phyloP scores from a whole-genome alignment of 768 basidiomycete genomes.

The Pleurotus sapidus region DNA sequence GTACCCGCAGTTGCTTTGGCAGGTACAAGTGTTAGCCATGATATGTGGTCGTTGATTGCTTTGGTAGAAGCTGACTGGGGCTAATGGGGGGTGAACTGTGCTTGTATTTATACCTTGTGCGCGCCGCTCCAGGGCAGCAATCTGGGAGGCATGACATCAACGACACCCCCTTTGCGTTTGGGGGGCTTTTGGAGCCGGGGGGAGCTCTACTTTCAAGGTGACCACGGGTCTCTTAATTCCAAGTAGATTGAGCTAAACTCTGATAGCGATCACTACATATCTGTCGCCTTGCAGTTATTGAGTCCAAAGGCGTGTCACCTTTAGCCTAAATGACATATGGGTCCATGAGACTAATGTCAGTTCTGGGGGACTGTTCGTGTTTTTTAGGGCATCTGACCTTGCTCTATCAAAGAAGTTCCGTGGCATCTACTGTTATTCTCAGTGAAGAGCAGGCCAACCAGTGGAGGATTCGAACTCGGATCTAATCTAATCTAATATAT shows the following conservation, averaged over 20 bases:
- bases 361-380: not conserved
- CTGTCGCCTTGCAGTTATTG: not conserved
- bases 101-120: not conserved
- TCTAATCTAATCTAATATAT: not conserved
- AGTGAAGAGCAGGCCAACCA: no score
- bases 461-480: not conserved
- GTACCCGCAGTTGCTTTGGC: conserved; percentile 27
- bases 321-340: no score
- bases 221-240: not conserved
- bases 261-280: not conserved
- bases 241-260: conserved; percentile 3
- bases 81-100: not conserved
- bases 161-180: no score
- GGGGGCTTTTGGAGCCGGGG: no score
- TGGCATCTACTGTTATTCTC: no score
- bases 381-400: not conserved
- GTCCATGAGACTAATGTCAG: no score
- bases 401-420: no score
- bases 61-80: not conserved
- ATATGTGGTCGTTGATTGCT: not conserved
- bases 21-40: conserved; percentile 28
- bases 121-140: no score
- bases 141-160: no score
- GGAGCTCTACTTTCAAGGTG: not conserved
- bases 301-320: not conserved